Evolutionary conservation across 352 stramenopile genomes (phyloP).

Genomic region (Pythium pectinolyticum): DNA sequence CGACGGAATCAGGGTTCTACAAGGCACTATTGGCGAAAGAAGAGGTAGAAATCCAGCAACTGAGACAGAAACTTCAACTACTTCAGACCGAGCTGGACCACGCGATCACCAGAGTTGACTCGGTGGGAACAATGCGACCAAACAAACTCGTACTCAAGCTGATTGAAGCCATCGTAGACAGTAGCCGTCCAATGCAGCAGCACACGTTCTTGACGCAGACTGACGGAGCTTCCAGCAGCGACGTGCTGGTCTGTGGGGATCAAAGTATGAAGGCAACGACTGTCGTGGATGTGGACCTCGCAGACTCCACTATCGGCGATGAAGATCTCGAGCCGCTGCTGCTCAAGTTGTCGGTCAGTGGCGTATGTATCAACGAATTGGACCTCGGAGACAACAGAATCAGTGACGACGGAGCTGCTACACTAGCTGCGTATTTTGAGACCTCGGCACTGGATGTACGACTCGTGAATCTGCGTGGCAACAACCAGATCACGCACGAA

Average conservation of each 20-base stretch:
- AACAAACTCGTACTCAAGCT: constrained; percentile 45
- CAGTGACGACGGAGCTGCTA: constrained; percentile 39
- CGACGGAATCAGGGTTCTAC: constrained; percentile 34
- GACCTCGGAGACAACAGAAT: constrained; percentile 40
- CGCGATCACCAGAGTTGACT: neutral
- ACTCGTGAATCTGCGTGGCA: constrained; percentile 35
- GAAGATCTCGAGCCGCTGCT: constrained; percentile 42
- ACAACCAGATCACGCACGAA: constrained; percentile 34
- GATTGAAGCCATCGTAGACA: constrained; percentile 39
- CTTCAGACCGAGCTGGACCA: constrained; percentile 4
- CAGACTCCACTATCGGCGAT: constrained; percentile 37
- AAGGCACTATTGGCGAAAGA: constrained; percentile 39
- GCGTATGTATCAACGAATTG: constrained; percentile 35
- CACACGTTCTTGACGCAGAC: constrained; percentile 55
- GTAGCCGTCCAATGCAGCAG: constrained; percentile 34
- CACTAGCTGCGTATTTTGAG: constrained; percentile 45
- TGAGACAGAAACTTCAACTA: constrained; percentile 30
- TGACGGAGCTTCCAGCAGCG: constrained; percentile 23
- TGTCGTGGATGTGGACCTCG: constrained; percentile 28
- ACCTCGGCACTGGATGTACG: constrained; percentile 28
- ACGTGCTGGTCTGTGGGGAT: constrained; percentile 34
- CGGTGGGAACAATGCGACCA: neutral
- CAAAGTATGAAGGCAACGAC: neutral
- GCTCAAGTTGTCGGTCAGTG: constrained; percentile 42
- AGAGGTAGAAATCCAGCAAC: constrained; percentile 39